These are phyloP conservation scores for Talaromyces sp. DNA, from an alignment of 2,329 filamentous ascomycete species.

Conservation along the genomic window DNA sequence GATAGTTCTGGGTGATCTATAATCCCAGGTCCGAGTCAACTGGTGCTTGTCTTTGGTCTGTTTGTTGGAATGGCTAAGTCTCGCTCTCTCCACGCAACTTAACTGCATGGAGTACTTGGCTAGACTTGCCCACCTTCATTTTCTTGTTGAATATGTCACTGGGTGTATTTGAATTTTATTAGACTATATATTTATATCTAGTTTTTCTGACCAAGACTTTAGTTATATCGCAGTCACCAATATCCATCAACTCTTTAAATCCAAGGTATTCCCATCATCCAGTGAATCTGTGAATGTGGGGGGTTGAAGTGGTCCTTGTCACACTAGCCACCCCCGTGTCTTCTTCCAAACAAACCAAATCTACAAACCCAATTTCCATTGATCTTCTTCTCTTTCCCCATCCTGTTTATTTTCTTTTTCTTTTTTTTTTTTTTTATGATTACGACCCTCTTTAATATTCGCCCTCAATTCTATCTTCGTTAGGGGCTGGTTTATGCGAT, in stretches of 20 bases:
- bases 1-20: too few species aligned
- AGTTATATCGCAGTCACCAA: too few species aligned
- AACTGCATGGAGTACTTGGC: too few species aligned
- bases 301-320: neutral
- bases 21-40: too few species aligned
- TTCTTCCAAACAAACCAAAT: conserved; percentile 4
- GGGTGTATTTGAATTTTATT: too few species aligned
- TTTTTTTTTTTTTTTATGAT: neutral
- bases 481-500: conserved; percentile 30
- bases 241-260: neutral
- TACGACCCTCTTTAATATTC: conserved; percentile 5
- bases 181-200: too few species aligned
- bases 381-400: conserved; percentile 24
- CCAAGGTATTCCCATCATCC: neutral
- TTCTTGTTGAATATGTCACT: too few species aligned
- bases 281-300: neutral
- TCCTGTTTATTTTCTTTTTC: conserved; percentile 19
- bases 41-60: too few species aligned
- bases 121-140: too few species aligned
- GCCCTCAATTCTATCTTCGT: neutral
- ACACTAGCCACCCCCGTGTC: neutral
- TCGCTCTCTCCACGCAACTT: too few species aligned
- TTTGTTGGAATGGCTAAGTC: too few species aligned
- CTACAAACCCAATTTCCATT: conserved; percentile 7
- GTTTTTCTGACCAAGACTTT: too few species aligned